A percentile compares a stretch with the other conserved stretches of the same genome.
phyloP scores from a whole-genome alignment of 2,329 filamentous ascomycete species.

The Pseudogymnoascus sp. region DNA sequence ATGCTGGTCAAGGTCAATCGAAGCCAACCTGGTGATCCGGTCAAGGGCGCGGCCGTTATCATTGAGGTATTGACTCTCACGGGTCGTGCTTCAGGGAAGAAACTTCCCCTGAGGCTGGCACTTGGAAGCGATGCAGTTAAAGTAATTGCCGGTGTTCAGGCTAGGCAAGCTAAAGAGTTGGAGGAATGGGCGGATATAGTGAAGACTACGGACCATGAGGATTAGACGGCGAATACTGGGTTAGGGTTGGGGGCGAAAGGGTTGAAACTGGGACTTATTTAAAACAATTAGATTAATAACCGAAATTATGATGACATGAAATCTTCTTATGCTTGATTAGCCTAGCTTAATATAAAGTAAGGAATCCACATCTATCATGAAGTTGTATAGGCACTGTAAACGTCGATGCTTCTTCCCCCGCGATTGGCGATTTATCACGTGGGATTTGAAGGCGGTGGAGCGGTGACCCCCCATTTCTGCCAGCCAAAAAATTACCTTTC shows the following conservation, averaged over 20 bases:
- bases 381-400: neutral
- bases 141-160: slow-evolving; percentile 25
- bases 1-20: slow-evolving; percentile 25
- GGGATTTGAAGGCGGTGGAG: neutral
- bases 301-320: neutral
- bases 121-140: slow-evolving; percentile 31
- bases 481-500: neutral
- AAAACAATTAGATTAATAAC: neutral
- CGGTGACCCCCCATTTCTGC: slow-evolving; percentile 7
- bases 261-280: neutral
- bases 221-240: neutral
- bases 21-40: slow-evolving; percentile 35
- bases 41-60: slow-evolving; percentile 31
- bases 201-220: slow-evolving; percentile 18
- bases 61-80: slow-evolving; percentile 31
- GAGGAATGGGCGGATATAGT: slow-evolving; percentile 19
- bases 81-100: slow-evolving; percentile 28
- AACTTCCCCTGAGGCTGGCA: slow-evolving; percentile 27
- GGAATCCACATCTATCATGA: neutral
- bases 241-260: neutral
- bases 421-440: neutral
- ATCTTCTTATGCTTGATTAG: neutral
- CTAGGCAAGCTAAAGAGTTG: slow-evolving; percentile 15
- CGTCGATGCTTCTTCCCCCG: neutral
- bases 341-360: neutral